A percentile compares a stretch with the other conserved stretches of the same genome.
phyloP scores from a whole-genome alignment of 441 rosid genomes.

The Syzygium malaccense region DNA sequence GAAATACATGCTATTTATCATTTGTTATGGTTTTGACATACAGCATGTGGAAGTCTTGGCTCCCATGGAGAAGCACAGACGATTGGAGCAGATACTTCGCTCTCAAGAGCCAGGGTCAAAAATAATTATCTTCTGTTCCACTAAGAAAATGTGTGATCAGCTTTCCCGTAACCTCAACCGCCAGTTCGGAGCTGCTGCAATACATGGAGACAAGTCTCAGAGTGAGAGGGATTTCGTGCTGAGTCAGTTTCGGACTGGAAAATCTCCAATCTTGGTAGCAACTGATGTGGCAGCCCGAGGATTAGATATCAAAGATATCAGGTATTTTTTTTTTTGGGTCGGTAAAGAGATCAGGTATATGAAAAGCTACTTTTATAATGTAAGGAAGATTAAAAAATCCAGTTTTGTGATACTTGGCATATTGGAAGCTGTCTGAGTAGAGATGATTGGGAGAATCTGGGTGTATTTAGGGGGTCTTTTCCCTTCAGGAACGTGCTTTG shows the following conservation, averaged over 20 bases:
- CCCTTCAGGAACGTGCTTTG: not conserved
- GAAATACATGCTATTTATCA: not conserved
- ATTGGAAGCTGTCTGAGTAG: not conserved
- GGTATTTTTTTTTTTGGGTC: conserved; percentile 21
- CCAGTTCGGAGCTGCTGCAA: conserved; percentile 92
- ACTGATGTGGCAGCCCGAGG: conserved; percentile 99
- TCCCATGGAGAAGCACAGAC: conserved; percentile 84
- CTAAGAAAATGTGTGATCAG: conserved; percentile 97
- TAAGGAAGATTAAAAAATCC: not conserved
- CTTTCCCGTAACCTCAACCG: conserved; percentile 82
- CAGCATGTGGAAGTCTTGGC: conserved; percentile 78
- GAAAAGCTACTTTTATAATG: not conserved
- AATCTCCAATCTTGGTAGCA: conserved; percentile 94
- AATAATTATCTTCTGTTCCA: conserved; percentile 90
- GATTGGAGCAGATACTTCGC: conserved; percentile 86
- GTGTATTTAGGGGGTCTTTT: not conserved
- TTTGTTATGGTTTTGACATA: conserved; percentile 3
- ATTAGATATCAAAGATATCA: conserved; percentile 91
- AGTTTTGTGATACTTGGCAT: not conserved
- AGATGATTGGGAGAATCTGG: not conserved
- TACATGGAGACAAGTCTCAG: conserved; percentile 99
- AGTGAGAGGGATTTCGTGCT: conserved; percentile 85
- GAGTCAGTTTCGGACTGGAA: conserved; percentile 84
- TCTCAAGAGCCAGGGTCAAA: conserved; percentile 97
- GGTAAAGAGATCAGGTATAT: conserved; percentile 77